A percentile compares a stretch with the other conserved stretches of the same genome.
These are phyloP conservation scores for Scheffersomyces stambukii DNA, from an alignment of 1,139 yeast genomes.

Conservation along the genomic window DNA sequence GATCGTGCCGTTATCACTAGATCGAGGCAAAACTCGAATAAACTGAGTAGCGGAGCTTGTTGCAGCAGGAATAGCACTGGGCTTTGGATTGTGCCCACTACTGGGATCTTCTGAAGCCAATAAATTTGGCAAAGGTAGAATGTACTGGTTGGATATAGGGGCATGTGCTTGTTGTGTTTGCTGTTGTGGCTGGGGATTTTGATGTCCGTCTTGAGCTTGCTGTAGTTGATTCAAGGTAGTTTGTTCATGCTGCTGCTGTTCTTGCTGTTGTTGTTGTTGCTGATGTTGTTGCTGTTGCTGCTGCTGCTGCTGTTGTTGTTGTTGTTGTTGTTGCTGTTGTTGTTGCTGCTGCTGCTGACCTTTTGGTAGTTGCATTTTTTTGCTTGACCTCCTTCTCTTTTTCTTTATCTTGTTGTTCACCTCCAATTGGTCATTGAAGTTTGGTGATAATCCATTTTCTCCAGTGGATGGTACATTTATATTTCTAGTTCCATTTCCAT, in stretches of 20 bases:
- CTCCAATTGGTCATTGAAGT: no score
- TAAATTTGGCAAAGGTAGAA: conserved; percentile 17
- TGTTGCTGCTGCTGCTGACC: conserved; percentile 1
- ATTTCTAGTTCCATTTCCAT: conserved; percentile 4
- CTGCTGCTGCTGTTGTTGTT: conserved; percentile 3
- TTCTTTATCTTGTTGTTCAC: no score
- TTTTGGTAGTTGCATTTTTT: not conserved
- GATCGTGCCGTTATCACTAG: conserved; percentile 9
- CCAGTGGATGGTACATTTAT: no score
- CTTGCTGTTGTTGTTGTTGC: conserved; percentile 5
- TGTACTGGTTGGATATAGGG: conserved; percentile 10
- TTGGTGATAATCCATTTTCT: no score
- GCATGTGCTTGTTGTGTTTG: conserved; percentile 7
- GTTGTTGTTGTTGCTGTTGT: conserved; percentile 3
- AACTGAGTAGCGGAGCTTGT: conserved; percentile 7
- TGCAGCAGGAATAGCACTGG: not conserved
- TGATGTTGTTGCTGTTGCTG: conserved; percentile 5
- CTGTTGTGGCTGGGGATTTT: conserved; percentile 3
- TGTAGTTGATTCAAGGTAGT: conserved; percentile 3
- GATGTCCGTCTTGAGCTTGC: conserved; percentile 4
- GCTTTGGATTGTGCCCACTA: no score
- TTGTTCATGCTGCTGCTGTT: conserved; percentile 3
- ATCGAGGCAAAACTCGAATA: no score
- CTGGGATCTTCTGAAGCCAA: no score
- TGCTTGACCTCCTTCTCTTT: not conserved